phyloP scores from a whole-genome alignment of 768 basidiomycete species.

The Lyophyllum atratum region DNA sequence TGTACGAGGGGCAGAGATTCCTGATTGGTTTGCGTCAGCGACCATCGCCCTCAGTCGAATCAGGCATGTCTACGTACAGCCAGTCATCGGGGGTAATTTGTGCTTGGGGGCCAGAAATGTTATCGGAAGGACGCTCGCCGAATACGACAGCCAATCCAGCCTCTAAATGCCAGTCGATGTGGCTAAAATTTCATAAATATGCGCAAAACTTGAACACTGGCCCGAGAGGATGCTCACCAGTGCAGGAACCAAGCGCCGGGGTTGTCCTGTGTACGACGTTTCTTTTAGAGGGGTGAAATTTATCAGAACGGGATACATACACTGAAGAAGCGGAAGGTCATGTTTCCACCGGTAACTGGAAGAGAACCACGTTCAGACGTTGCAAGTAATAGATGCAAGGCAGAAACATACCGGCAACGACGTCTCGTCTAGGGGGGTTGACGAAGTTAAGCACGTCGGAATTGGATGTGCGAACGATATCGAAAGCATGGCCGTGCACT shows the following conservation, averaged over 20 bases:
- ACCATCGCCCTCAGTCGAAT: not conserved
- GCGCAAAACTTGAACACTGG: not conserved
- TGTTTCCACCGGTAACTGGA: slow-evolving; percentile 29
- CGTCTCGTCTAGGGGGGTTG: slow-evolving; percentile 13
- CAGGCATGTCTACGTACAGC: slow-evolving; percentile 1
- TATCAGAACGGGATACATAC: not conserved
- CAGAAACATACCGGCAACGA: slow-evolving; percentile 11
- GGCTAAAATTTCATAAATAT: slow-evolving; percentile 26
- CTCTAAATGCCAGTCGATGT: slow-evolving; percentile 55
- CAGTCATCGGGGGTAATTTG: slow-evolving; percentile 20
- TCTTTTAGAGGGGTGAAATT: not conserved
- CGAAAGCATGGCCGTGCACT: slow-evolving; percentile 9
- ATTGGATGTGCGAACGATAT: slow-evolving; percentile 12
- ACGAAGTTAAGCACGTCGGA: slow-evolving; percentile 7
- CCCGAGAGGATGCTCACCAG: slow-evolving; percentile 36
- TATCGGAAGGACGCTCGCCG: slow-evolving; percentile 27
- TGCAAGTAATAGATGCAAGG: not conserved
- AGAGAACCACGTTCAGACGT: not conserved
- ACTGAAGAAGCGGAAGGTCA: slow-evolving; percentile 44
- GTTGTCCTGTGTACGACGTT: slow-evolving; percentile 42
- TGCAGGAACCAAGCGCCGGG: slow-evolving; percentile 53
- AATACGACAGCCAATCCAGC: slow-evolving; percentile 41
- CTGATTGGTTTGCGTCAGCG: not conserved
- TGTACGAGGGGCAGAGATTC: slow-evolving; percentile 13
- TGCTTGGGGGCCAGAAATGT: slow-evolving; percentile 15